Percentiles rank a stretch among this genome's conserved stretches.
Conservation (phyloP, 1,284 basidiomycete genomes). For the Microbotryum scabiosae region DNA sequence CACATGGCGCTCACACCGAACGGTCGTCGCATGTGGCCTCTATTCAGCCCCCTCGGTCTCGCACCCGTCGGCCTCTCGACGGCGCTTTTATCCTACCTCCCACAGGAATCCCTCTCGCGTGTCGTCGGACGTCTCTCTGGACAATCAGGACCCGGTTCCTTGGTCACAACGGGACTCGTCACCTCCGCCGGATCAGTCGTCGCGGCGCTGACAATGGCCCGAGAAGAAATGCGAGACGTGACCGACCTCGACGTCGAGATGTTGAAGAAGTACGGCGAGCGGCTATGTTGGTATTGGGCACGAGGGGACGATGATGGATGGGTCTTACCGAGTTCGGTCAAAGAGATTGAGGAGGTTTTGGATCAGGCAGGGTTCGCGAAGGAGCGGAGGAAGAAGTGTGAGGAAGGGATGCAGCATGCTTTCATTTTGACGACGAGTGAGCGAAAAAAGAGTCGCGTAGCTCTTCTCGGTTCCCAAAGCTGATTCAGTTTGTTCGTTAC, state of each 20-base stretch:
- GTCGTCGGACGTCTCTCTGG: constrained; percentile 20
- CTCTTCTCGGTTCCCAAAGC: no score
- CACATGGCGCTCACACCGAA: constrained; percentile 26
- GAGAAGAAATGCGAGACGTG: constrained; percentile 18
- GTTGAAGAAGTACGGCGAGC: constrained; percentile 4
- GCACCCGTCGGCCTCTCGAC: constrained; percentile 23
- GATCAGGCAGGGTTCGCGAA: constrained; percentile 10
- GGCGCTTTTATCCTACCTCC: constrained; percentile 22
- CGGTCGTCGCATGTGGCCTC: constrained; percentile 18
- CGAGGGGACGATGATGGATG: constrained; percentile 18
- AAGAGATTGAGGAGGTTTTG: constrained; percentile 19
- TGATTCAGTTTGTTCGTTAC: no score
- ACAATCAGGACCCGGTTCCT: constrained; percentile 3
- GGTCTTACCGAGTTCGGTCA: constrained; percentile 12
- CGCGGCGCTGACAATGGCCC: constrained; percentile 23
- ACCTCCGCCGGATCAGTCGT: constrained; percentile 18
- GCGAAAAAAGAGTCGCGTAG: no score
- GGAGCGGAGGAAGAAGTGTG: constrained; percentile 15
- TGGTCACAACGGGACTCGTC: constrained; percentile 14
- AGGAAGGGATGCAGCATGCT: constrained; percentile 28
- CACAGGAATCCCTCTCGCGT: neutral
- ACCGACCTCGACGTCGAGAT: constrained; percentile 11
- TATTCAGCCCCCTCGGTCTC: constrained; percentile 18
- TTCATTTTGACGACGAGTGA: constrained; percentile 21
- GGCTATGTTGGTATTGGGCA: constrained; percentile 26